phyloP scores from a whole-genome alignment of 2,329 filamentous ascomycete species.

The Aspergillus tanneri region DNA sequence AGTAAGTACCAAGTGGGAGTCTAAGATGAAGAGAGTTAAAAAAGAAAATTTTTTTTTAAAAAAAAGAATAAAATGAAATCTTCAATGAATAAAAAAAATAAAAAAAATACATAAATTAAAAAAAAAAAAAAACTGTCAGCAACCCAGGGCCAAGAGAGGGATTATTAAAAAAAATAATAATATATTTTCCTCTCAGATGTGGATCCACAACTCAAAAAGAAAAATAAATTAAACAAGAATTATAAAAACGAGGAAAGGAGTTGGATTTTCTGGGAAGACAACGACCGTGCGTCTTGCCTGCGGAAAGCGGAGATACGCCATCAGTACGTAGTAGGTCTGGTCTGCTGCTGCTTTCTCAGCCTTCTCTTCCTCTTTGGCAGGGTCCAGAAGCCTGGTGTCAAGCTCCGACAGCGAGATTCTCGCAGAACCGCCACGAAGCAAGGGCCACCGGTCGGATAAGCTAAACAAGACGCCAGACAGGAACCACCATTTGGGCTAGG shows the following conservation, averaged over 20 bases:
- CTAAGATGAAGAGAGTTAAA: conserved; percentile 10
- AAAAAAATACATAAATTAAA: neutral
- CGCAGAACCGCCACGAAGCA: conserved; percentile 25
- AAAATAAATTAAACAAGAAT: conserved; percentile 2
- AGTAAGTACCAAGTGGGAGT: conserved; percentile 9
- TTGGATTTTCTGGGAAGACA: conserved; percentile 18
- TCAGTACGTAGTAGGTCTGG: conserved; percentile 13
- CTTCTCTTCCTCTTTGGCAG: conserved; percentile 7
- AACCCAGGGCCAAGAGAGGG: conserved; percentile 7
- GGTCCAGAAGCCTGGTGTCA: conserved; percentile 16
- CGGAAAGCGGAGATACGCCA: conserved; percentile 19
- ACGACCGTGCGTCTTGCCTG: conserved; percentile 18
- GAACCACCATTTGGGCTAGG: conserved; percentile 21
- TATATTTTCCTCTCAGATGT: neutral
- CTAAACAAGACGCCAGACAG: conserved; percentile 19
- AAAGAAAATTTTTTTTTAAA: neutral
- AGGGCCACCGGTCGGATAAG: conserved; percentile 23
- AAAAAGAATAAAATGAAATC: neutral
- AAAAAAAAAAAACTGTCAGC: conserved; percentile 9
- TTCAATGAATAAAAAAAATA: conserved; percentile 1
- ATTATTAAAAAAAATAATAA: conserved; percentile 11
- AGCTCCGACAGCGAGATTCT: conserved; percentile 19
- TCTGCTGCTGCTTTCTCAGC: conserved; percentile 8
- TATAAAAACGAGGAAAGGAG: conserved; percentile 4
- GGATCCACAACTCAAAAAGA: neutral